phyloP scores from a whole-genome alignment of 768 basidiomycete genomes.

The Pleurotus citrinopileatus region DNA sequence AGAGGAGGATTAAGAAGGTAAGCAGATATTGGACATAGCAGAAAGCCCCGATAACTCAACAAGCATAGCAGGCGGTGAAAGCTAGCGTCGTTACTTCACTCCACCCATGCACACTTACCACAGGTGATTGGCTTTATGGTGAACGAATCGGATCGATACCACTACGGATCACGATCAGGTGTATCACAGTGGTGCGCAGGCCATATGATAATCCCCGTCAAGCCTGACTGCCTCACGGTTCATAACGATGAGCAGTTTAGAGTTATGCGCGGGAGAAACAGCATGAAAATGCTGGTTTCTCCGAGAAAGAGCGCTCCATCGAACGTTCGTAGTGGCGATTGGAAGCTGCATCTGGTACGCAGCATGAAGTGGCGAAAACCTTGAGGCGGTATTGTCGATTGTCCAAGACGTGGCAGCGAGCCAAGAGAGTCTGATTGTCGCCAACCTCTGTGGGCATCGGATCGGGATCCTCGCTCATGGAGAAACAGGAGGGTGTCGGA shows the following conservation, averaged over 20 bases:
- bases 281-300: background rate
- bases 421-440: background rate
- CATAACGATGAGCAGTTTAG: background rate
- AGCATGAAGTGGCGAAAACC: constrained; percentile 1
- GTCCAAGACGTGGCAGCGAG: background rate
- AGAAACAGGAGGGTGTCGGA: too few relatives aligned
- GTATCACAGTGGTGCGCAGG: background rate
- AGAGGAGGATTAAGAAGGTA: constrained; percentile 1
- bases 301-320: background rate
- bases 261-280: background rate
- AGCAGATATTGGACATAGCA: background rate
- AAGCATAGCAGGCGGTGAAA: too few relatives aligned
- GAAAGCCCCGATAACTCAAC: too few relatives aligned
- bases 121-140: constrained; percentile 6
- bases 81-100: too few relatives aligned
- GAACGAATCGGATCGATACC: constrained; percentile 7
- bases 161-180: constrained; percentile 2
- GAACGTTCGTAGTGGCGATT: background rate
- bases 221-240: background rate
- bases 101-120: background rate
- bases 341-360: background rate
- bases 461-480: too few relatives aligned
- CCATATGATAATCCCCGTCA: constrained; percentile 6
- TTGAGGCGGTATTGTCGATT: background rate
- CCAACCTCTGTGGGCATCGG: too few relatives aligned